Base-by-base conservation (phyloP, 495 filamentous ascomycete genomes). In the Letharia columbiana region DNA sequence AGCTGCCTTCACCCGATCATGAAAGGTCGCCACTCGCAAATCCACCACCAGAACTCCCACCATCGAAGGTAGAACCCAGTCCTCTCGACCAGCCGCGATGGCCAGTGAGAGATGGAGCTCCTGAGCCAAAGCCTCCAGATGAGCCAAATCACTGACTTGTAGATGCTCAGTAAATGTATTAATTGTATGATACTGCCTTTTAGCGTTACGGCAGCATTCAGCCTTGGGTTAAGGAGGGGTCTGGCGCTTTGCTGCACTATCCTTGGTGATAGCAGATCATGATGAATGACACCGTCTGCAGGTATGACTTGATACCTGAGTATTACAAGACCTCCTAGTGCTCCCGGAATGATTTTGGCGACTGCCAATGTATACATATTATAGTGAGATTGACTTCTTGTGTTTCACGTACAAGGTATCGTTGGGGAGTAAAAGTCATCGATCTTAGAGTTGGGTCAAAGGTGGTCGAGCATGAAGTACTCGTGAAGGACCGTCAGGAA, bases 111-210 rank as follows among this genome's bases (percentile, higher is more conserved):
- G 28, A 65, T 45, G 50, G 28, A 23, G 28, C 31, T 11, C 63
- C 63, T n/a, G 54, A 65, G 31, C 52, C 63, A 45, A 44, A 37
- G 40, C 60, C 42, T 18, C 42, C 60, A 37, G 44, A 65, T 41
- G 52, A 44, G 18, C 18, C 52, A n/a, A 35, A 28, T 58, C 50
- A 58, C 17, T 65, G 41, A 62, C 28, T 33, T 35, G 12, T 28
- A 45, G 2, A 39, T 52, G 39, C 33, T 6, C 18, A 41, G 54
- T 52, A 50, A 39, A 35, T 40, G 1, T 50, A 17, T 54, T 23
- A 39, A 54, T 37, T 63, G 45, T 8, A 37, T 63, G 45, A 41
- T 52, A 39, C 12, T 54, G 61, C n/a, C 9, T 31, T 63, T 52
- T 9, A 28, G 47, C 45, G 47, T 49, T 57, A 57, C 33, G 54